Conservation (phyloP, 1,284 basidiomycete species). For the Austroboletus sp. region DNA sequence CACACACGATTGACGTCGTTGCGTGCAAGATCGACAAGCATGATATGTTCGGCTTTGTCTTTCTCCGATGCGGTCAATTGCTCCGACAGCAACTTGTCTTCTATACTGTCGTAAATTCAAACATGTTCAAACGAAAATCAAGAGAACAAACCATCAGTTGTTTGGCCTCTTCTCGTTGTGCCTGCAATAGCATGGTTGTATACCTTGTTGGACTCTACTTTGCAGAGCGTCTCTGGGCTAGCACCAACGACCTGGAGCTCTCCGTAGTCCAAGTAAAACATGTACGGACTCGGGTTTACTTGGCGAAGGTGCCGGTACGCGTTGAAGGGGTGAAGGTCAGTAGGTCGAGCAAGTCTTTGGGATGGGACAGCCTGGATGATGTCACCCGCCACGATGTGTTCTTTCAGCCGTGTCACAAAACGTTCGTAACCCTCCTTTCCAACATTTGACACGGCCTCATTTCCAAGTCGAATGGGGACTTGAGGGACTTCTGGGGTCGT, state of each 20-base stretch:
- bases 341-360: conserved; percentile 81
- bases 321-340: conserved; percentile 93
- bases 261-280: conserved; percentile 96
- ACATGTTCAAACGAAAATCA: conserved; percentile 1
- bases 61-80: conserved; percentile 82
- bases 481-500: conserved; percentile 63
- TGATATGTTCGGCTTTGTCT: conserved; percentile 96
- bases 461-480: conserved; percentile 62
- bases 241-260: conserved; percentile 93
- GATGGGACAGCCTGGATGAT: conserved; percentile 99
- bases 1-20: conserved; percentile 99
- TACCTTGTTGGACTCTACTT: conserved; percentile 87
- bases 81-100: conserved; percentile 78
- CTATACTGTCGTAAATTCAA: conserved; percentile 38
- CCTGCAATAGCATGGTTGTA: conserved; percentile 98
- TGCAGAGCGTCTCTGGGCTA: conserved; percentile 95
- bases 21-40: conserved; percentile 97
- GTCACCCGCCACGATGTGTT: conserved; percentile 92
- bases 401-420: conserved; percentile 88
- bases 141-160: conserved; percentile 61
- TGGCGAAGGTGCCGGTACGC: conserved; percentile 88
- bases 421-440: conserved; percentile 88
- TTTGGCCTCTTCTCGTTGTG: conserved; percentile 84
- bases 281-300: conserved; percentile 96
- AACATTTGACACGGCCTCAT: conserved; percentile 79